Base-by-base conservation (phyloP, 805 yeast species). In the Saccharomycopsis schoenii region DNA sequence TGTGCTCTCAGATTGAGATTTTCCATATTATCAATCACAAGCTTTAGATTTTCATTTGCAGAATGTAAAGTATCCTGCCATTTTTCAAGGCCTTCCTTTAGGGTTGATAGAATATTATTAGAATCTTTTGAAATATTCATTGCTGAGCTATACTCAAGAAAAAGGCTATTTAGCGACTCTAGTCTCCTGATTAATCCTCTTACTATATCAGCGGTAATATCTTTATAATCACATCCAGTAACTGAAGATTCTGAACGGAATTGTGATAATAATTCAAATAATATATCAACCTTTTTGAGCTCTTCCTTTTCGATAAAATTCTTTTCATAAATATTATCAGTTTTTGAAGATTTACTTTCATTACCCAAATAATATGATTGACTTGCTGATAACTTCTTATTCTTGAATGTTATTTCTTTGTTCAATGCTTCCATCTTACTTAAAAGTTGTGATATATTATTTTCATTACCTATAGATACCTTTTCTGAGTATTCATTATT, bases 401-500 rank as follows among this genome's bases (percentile, higher is more conserved):
- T 63, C 25, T 63, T 63, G 6, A 61, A 52, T 12, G 41, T 41
- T 5, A 63, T 63, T 19, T 63, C 64, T 55, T 55, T 61, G 41
- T 64, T 61, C 5, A 64, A 55, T 1, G 59, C n/a, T 56, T 64
- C 66, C 58, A 64, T 57, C 29, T 60, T 64, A 2, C 43, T 42
- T 9, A 61, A 15, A 14, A 64, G 37, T 8, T 40, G 15, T 34
- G 42, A n/a, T 2, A 63, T 24, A 8, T 51, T 17, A n/a, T 52
- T 60, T 50, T 55, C 54, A 21, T 61, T 63, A 21, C 64, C 65
- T 8, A 61, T 21, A 10, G 39, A 2, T n/a, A 29, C 21, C 24
- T 39, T 43, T 37, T 58, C 55, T 11, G 36, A 29, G 41, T 54
- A 37, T 4, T 34, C 60, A 12, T 19, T 19, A 15, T 41, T 41